Percentiles rank a stretch among this genome's conserved stretches.
Conservation (phyloP, 495 filamentous ascomycete genomes). For the Penicillium pulvis region DNA sequence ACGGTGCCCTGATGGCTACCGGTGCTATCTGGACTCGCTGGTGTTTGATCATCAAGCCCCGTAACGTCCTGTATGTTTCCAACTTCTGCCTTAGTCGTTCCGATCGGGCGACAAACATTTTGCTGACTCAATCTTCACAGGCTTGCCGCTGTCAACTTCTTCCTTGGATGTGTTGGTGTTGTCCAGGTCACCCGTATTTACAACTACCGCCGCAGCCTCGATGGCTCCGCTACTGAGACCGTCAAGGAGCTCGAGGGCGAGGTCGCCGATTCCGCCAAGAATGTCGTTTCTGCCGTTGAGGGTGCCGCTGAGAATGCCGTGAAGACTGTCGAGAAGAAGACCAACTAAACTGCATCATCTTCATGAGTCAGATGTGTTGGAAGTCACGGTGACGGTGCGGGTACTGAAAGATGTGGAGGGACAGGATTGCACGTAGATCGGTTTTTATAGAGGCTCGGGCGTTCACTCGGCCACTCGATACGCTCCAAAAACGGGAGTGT, state of each 20-base stretch:
- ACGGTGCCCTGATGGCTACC: conserved; percentile 82
- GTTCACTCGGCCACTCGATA: not conserved
- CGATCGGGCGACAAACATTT: not conserved
- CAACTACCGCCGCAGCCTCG: conserved; percentile 63
- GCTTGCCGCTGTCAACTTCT: conserved; percentile 96
- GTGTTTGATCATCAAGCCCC: conserved; percentile 95
- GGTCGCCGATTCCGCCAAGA: conserved; percentile 45
- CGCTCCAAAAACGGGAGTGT: not conserved
- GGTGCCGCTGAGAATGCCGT: conserved; percentile 6
- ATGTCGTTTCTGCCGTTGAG: conserved; percentile 32
- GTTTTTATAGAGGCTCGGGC: conserved; percentile 12
- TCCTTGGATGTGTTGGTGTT: conserved; percentile 84
- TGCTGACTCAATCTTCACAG: conserved; percentile 40
- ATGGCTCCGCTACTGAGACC: conserved; percentile 44
- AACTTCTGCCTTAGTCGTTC: not conserved
- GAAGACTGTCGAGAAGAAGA: conserved; percentile 31
- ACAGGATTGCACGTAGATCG: conserved; percentile 12
- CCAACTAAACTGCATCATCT: conserved; percentile 15
- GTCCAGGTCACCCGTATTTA: conserved; percentile 79
- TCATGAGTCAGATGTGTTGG: not conserved
- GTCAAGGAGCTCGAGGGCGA: conserved; percentile 53
- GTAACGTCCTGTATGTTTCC: conserved; percentile 74
- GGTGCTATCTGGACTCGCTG: conserved; percentile 97
- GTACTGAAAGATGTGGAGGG: conserved; percentile 11
- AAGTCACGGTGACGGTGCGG: conserved; percentile 4